phyloP scores from a whole-genome alignment of 345 rosid species.

The Mangifera indica region DNA sequence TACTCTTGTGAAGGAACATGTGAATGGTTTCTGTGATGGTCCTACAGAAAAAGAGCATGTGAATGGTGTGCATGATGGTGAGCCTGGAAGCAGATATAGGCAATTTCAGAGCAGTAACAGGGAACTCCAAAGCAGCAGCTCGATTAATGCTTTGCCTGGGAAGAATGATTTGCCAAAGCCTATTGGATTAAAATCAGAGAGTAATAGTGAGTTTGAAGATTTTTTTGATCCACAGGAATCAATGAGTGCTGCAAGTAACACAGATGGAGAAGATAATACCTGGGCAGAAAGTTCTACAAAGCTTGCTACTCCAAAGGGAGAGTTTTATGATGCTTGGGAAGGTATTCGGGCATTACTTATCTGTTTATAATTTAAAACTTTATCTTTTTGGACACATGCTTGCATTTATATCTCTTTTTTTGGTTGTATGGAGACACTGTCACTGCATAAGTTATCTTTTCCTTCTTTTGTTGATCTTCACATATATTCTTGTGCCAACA shows the following conservation, averaged over 20 bases:
- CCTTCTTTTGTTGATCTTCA: neutral
- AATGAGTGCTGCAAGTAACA: constrained; percentile 55
- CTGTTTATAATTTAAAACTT: neutral
- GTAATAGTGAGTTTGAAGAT: constrained; percentile 47
- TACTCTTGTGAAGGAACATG: constrained; percentile 18
- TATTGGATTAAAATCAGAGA: constrained; percentile 28
- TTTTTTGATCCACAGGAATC: constrained; percentile 58
- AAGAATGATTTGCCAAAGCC: constrained; percentile 31
- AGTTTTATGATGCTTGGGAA: constrained; percentile 83
- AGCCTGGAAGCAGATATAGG: constrained; percentile 19
- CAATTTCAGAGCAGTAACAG: constrained; percentile 23
- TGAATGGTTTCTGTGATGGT: constrained; percentile 29
- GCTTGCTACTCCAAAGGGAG: constrained; percentile 42
- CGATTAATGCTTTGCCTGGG: constrained; percentile 24
- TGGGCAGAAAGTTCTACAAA: constrained; percentile 41
- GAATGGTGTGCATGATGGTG: constrained; percentile 33
- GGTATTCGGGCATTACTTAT: constrained; percentile 46
- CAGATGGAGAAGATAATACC: constrained; percentile 46
- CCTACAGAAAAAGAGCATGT: constrained; percentile 27
- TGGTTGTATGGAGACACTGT: neutral
- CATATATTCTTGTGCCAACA: neutral
- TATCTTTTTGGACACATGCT: neutral
- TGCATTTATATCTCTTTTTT: neutral
- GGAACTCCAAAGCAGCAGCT: constrained; percentile 27
- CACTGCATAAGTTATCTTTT: neutral